A percentile compares a stretch with the other conserved stretches of the same genome.
These are phyloP conservation scores for Cadophora malorum DNA, from an alignment of 2,329 filamentous ascomycete species.

Conservation along the genomic window DNA sequence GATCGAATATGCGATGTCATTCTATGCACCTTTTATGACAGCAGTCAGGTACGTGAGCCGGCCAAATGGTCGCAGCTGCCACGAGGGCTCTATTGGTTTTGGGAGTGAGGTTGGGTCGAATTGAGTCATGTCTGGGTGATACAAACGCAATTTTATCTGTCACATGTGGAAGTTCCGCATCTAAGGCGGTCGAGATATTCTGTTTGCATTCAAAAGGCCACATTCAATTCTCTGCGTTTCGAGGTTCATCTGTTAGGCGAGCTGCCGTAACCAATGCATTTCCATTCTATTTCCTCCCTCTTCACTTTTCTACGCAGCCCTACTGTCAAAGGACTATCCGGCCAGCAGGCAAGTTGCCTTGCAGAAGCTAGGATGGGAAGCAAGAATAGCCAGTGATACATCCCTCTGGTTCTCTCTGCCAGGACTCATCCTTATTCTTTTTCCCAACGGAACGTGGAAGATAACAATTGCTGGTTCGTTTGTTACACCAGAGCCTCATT, in stretches of 20 bases:
- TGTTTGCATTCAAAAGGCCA: constrained; percentile 4
- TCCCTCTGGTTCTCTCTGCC: constrained; percentile 17
- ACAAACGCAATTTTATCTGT: constrained; percentile 20
- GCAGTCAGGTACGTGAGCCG: constrained; percentile 8
- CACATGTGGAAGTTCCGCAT: constrained; percentile 9
- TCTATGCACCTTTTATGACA: not conserved
- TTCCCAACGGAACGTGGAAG: constrained; percentile 33
- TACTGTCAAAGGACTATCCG: constrained; percentile 29
- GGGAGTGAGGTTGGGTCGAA: constrained; percentile 8
- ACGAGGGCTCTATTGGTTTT: constrained; percentile 6
- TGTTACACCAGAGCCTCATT: constrained; percentile 37
- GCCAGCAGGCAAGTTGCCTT: constrained; percentile 19
- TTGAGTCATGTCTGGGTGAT: constrained; percentile 8
- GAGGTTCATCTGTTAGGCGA: constrained; percentile 25
- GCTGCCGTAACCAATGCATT: constrained; percentile 24
- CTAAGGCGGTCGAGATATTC: not conserved
- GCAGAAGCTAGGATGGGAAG: constrained; percentile 19
- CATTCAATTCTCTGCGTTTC: constrained; percentile 7
- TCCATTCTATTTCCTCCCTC: not conserved
- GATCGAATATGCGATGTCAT: not conserved
- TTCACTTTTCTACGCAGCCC: constrained; percentile 35
- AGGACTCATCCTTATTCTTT: constrained; percentile 12
- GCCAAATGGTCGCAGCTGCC: constrained; percentile 10
- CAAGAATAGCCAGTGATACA: constrained; percentile 22
- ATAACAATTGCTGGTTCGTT: constrained; percentile 30